Percentiles rank a stretch among this genome's conserved stretches.
Evolutionary conservation across 495 filamentous ascomycete species (phyloP).

Genomic region (Daldinia bambusicola): DNA sequence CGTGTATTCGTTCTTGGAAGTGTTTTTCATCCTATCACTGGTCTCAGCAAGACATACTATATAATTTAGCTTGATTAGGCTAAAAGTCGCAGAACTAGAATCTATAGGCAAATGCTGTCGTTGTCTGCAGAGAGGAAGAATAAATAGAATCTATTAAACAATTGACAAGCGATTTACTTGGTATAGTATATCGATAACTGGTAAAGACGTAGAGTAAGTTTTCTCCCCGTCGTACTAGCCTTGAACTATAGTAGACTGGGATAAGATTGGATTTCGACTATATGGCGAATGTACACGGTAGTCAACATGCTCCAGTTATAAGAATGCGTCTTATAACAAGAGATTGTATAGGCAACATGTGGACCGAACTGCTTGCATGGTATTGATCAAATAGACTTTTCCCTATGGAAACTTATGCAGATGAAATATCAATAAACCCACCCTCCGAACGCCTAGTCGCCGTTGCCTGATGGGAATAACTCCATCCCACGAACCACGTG

Average conservation of each 20-base stretch:
- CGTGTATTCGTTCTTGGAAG: no score
- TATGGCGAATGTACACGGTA: neutral
- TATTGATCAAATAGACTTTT: constrained; percentile 44
- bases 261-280: neutral
- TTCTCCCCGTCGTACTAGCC: no score
- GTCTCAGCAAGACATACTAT: no score
- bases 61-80: neutral
- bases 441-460: constrained; percentile 49
- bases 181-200: neutral
- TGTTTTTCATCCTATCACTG: no score
- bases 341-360: constrained; percentile 17
- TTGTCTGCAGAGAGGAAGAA: neutral
- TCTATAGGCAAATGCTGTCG: neutral
- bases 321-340: constrained; percentile 1
- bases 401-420: constrained; percentile 42
- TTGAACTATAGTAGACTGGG: neutral
- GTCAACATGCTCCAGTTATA: neutral
- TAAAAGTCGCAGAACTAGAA: no score
- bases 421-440: constrained; percentile 43
- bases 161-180: neutral
- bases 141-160: no score
- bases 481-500: constrained; percentile 44
- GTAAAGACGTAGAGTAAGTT: neutral
- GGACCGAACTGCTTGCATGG: constrained; percentile 38
- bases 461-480: constrained; percentile 48